phyloP scores from a whole-genome alignment of 345 rosid species.

The Cardamine resedifolia region DNA sequence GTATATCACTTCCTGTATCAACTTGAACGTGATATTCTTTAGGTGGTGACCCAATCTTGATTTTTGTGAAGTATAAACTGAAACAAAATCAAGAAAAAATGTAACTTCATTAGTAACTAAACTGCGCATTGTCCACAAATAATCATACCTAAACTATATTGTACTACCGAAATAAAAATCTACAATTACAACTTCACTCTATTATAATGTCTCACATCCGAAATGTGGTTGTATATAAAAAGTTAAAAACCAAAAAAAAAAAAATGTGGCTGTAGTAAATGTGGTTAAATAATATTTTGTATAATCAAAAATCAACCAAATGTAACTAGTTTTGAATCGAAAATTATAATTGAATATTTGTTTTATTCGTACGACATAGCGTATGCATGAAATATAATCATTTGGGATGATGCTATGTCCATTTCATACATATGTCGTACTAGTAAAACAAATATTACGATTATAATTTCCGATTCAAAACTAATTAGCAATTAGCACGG shows the following conservation, averaged over 20 bases:
- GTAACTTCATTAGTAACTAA: conserved; percentile 24
- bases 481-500: background rate
- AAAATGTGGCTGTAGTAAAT: too few relatives aligned
- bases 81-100: conserved; percentile 29
- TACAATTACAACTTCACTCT: background rate
- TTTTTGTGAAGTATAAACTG: conserved; percentile 75
- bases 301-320: background rate
- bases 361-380: too few relatives aligned
- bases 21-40: conserved; percentile 81
- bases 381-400: too few relatives aligned
- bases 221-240: too few relatives aligned
- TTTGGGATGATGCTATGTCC: too few relatives aligned
- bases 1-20: conserved; percentile 90
- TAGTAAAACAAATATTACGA: too few relatives aligned
- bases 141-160: background rate
- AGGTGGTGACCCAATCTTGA: conserved; percentile 73
- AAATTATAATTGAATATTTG: too few relatives aligned
- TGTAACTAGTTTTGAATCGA: too few relatives aligned
- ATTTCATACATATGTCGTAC: too few relatives aligned
- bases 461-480: background rate
- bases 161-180: background rate
- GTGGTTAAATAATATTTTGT: background rate
- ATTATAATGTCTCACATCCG: background rate
- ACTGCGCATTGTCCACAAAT: background rate
- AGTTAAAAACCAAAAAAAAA: too few relatives aligned